Conservation (phyloP, 2,329 filamentous ascomycete species). For the Aureobasidium sp. region DNA sequence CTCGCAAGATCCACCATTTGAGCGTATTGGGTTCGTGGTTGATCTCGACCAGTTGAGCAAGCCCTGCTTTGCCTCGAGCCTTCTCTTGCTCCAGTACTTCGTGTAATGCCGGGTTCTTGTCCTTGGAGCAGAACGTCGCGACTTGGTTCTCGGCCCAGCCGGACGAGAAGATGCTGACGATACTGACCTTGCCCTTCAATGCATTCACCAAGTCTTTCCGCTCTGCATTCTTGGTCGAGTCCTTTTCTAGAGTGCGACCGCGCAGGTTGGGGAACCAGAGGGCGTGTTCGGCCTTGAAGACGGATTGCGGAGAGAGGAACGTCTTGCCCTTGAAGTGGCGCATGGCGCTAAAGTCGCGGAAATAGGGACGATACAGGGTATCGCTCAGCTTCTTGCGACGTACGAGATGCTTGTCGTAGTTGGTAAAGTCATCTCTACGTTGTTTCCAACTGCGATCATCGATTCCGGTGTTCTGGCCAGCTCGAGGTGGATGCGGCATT, state of each 20-base stretch:
- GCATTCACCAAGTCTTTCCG: constrained; percentile 65
- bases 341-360: constrained; percentile 89
- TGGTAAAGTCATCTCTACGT: constrained; percentile 69
- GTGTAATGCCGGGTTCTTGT: constrained; percentile 63
- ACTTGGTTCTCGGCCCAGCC: constrained; percentile 81
- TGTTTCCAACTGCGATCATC: constrained; percentile 61
- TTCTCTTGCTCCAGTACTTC: constrained; percentile 49
- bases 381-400: constrained; percentile 68
- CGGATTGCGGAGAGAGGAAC: constrained; percentile 75
- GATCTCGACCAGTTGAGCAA: constrained; percentile 72
- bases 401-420: constrained; percentile 77
- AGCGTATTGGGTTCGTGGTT: constrained; percentile 80
- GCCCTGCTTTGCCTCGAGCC: constrained; percentile 28
- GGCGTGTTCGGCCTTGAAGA: constrained; percentile 74
- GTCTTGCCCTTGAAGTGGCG: constrained; percentile 79
- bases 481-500: constrained; percentile 62
- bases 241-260: constrained; percentile 68
- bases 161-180: constrained; percentile 76
- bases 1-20: constrained; percentile 49
- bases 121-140: constrained; percentile 59
- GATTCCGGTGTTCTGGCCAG: constrained; percentile 75
- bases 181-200: constrained; percentile 64
- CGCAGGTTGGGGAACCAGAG: constrained; percentile 91
- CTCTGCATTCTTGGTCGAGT: constrained; percentile 58
- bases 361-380: constrained; percentile 81